A percentile compares a stretch with the other conserved stretches of the same genome.
Conservation (phyloP, 495 filamentous ascomycete genomes). For the Jackrogersella multiformis region DNA sequence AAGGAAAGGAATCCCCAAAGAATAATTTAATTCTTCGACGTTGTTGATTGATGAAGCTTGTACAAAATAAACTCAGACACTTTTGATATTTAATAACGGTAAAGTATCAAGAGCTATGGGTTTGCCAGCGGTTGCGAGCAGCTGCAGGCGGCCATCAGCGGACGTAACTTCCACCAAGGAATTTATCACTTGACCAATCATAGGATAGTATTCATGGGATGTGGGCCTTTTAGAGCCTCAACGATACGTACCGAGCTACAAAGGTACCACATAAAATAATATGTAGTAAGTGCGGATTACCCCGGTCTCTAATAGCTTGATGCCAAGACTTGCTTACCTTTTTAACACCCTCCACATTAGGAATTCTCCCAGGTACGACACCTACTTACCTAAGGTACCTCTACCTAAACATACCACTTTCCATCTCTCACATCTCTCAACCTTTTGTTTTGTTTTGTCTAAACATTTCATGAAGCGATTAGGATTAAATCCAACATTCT, state of each 20-base stretch:
- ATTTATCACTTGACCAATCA: constrained; percentile 36
- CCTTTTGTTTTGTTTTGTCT: not conserved
- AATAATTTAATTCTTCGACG: constrained; percentile 14
- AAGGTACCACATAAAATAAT: constrained; percentile 3
- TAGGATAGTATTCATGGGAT: constrained; percentile 22
- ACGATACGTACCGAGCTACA: constrained; percentile 20
- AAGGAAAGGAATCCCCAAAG: not conserved
- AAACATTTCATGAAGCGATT: not conserved
- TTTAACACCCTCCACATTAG: constrained; percentile 3
- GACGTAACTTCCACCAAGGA: constrained; percentile 40
- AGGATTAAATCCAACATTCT: not conserved
- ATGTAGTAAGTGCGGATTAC: constrained; percentile 15
- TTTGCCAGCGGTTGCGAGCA: constrained; percentile 30
- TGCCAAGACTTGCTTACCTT: constrained; percentile 25
- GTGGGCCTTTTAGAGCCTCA: constrained; percentile 31
- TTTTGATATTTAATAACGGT: not conserved
- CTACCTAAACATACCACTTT: not conserved
- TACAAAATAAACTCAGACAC: not conserved
- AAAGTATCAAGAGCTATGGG: constrained; percentile 7
- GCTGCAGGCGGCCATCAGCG: constrained; percentile 42
- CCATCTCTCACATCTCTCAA: not conserved
- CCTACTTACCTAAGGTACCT: no score
- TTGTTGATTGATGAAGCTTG: constrained; percentile 27
- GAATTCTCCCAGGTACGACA: not conserved
- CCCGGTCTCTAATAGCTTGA: constrained; percentile 19